Evolutionary conservation across 306 rosid species (phyloP).

Genomic region (Quercus berberidifolia): DNA sequence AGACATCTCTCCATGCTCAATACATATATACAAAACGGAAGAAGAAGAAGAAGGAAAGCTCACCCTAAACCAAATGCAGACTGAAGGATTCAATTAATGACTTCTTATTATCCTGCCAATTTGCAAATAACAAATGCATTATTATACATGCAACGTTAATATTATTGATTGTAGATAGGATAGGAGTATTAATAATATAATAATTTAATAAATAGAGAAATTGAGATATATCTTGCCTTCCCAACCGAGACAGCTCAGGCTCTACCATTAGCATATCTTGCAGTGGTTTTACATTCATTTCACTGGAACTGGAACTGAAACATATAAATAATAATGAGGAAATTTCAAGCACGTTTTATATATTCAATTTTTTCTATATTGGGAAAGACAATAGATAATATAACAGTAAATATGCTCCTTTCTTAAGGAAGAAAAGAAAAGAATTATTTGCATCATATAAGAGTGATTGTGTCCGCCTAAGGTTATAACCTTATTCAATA

Average conservation of each 20-base stretch:
- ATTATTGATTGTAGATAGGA: not conserved
- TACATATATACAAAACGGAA: no score
- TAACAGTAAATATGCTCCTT: not conserved
- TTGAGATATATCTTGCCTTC: constrained; percentile 53
- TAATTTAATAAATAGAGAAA: not conserved
- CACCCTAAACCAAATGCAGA: constrained; percentile 4
- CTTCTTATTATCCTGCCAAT: constrained; percentile 72
- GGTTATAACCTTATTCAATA: not conserved
- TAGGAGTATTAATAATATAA: not conserved
- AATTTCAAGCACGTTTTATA: not conserved
- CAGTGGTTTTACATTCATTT: constrained; percentile 44
- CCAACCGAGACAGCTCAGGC: constrained; percentile 81
- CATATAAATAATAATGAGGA: constrained; percentile 5
- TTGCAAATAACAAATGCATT: constrained; percentile 4
- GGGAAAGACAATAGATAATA: not conserved
- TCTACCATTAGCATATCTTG: constrained; percentile 85
- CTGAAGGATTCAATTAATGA: constrained; percentile 29
- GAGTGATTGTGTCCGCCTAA: not conserved
- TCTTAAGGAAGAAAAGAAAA: not conserved
- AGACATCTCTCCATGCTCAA: no score
- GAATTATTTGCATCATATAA: not conserved
- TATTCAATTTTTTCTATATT: not conserved
- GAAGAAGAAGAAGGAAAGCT: not conserved
- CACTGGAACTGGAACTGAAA: constrained; percentile 39
- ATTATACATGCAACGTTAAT: not conserved